Conservation (phyloP, 1,284 basidiomycete species). For the Pulchroboletus neoregius region DNA sequence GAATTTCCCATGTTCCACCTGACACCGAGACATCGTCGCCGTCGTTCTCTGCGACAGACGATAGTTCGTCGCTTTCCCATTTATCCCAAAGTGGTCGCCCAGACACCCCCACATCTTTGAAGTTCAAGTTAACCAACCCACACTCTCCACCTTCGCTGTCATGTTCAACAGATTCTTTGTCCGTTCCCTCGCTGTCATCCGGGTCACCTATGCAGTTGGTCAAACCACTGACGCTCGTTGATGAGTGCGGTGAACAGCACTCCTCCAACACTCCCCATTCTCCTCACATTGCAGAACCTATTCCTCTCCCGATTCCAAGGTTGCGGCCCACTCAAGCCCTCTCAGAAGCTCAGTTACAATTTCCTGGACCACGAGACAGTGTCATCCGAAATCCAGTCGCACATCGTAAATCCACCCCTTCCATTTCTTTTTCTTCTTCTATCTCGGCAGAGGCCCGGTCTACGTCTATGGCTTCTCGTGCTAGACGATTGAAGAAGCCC, state of each 20-base stretch:
- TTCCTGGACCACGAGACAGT: slow-evolving; percentile 38
- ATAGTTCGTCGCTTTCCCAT: slow-evolving; percentile 32
- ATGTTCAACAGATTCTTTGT: slow-evolving; percentile 45
- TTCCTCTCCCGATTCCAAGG: slow-evolving; percentile 29
- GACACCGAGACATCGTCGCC: slow-evolving; percentile 27
- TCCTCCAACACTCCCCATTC: slow-evolving; percentile 23
- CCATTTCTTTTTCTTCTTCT: slow-evolving; percentile 36
- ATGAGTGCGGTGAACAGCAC: slow-evolving; percentile 22
- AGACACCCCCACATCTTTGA: slow-evolving; percentile 38
- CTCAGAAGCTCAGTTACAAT: slow-evolving; percentile 36
- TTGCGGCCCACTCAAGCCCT: slow-evolving; percentile 12
- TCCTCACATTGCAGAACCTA: slow-evolving; percentile 27
- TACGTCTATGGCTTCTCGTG: slow-evolving; percentile 31
- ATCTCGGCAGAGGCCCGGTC: slow-evolving; percentile 25
- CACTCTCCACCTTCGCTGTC: slow-evolving; percentile 40
- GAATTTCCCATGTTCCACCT: neutral
- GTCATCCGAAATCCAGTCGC: slow-evolving; percentile 32
- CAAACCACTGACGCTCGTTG: slow-evolving; percentile 27
- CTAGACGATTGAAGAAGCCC: slow-evolving; percentile 47
- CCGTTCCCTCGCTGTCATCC: slow-evolving; percentile 40
- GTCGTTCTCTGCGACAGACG: slow-evolving; percentile 27
- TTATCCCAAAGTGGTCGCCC: slow-evolving; percentile 31
- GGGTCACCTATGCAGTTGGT: slow-evolving; percentile 35
- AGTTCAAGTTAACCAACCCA: slow-evolving; percentile 34
- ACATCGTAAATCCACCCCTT: slow-evolving; percentile 38